A percentile compares a stretch with the other conserved stretches of the same genome.
Evolutionary conservation across 2,329 filamentous ascomycete species (phyloP).

Genomic region (Zelopaecilomyces penicillatus): DNA sequence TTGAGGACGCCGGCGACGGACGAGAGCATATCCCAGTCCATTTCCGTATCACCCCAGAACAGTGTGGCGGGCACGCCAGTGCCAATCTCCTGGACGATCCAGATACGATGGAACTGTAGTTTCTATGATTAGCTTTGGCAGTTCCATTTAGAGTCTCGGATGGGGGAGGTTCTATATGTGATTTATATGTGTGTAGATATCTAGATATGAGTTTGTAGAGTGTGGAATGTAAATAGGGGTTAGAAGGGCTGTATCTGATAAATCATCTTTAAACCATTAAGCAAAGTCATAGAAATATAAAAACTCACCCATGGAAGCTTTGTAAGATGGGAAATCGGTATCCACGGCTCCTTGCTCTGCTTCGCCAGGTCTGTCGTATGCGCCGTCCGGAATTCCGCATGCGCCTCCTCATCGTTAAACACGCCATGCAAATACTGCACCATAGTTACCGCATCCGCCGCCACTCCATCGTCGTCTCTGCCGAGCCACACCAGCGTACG

Average conservation of each 20-base stretch:
- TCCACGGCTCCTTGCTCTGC: constrained; percentile 21
- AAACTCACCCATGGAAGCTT: constrained; percentile 24
- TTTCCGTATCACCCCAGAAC: constrained; percentile 24
- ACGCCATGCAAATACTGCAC: constrained; percentile 20
- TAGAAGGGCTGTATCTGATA: no score
- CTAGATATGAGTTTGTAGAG: background rate
- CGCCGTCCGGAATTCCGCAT: constrained; percentile 18
- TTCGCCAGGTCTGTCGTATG: constrained; percentile 22
- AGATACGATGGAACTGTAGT: constrained; percentile 23
- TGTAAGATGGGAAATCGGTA: constrained; percentile 24
- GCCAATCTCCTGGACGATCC: constrained; percentile 31
- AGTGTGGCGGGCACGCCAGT: constrained; percentile 24
- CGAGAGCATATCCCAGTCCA: constrained; percentile 26
- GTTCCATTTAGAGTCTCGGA: background rate
- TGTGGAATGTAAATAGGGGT: background rate
- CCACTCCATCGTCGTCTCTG: constrained; percentile 18
- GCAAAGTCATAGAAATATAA: no score
- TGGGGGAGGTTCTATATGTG: background rate
- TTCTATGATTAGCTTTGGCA: no score
- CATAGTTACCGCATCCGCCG: constrained; percentile 19
- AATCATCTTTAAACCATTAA: no score
- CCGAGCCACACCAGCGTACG: constrained; percentile 30
- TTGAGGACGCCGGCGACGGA: constrained; percentile 23
- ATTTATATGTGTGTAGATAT: background rate
- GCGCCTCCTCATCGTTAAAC: constrained; percentile 22